Base-by-base conservation (phyloP, 176 grass and related monocot species). In the Melocanna baccifera region DNA sequence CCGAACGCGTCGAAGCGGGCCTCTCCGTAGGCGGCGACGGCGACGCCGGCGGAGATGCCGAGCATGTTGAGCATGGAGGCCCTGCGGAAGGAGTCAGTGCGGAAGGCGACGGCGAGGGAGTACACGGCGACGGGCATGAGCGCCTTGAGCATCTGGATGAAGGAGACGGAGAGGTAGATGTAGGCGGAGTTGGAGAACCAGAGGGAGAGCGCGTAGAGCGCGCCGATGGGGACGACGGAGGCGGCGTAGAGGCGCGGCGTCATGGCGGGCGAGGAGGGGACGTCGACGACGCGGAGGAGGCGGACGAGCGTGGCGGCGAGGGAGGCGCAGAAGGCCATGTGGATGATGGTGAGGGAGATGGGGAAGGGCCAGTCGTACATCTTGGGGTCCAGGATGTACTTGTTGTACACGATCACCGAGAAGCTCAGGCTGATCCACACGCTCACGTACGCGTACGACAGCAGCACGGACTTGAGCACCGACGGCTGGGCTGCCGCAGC, bases 101-200 rank as follows among this genome's bases (percentile, higher is more conserved):
- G 89, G 73, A 97, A 78, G 19, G 80, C 73, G 69, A 94, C 88
- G 20, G 88, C 85, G 87, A 97, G 91, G 43, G 95, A 97, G 88
- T 97, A 97, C 4, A 98, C 92, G 52, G 92, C 95, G 37, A 98
- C 92, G 6, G 95, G 95, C 92, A 98, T 98, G 75, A 98, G 92
- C 34, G 95, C 95, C 91, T 98, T 98, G 89, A 98, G 92, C 95
- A 98, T 98, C 87, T 98, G 95, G 87, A 98, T 98, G 87, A 98
- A 98, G 71, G 92, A 94, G 61, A 98, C 92, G 23, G 95, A 98
- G 71, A 98, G 95, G 89, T 98, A 98, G 90, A 98, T 95, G 89
- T 98, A 98, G 0, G 95, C 91, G 3, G 95, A 91, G 85, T 98
- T 98, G 63, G 95, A 93, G 92, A 98, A 98, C 95, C 95, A 98